These are phyloP conservation scores for Pyricularia sp. DNA, from an alignment of 2,329 filamentous ascomycete species.

Conservation along the genomic window DNA sequence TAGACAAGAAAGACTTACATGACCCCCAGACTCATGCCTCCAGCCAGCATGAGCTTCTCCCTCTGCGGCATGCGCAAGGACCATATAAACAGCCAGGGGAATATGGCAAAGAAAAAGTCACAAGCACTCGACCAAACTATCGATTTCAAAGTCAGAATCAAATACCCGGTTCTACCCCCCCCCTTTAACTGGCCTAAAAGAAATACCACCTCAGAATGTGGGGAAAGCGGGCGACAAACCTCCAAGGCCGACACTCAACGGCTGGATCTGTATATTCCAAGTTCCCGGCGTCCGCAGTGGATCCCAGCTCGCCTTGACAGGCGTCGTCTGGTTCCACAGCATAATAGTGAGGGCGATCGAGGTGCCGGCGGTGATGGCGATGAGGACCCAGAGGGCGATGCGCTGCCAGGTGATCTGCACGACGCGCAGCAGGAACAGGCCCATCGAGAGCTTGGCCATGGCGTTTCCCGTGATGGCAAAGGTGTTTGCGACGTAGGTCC, in stretches of 20 bases:
- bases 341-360: slow-evolving; percentile 19
- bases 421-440: slow-evolving; percentile 23
- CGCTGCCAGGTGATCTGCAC: slow-evolving; percentile 22
- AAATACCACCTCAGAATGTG: background rate
- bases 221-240: slow-evolving; percentile 10
- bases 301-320: slow-evolving; percentile 22
- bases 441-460: slow-evolving; percentile 25
- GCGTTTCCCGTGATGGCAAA: slow-evolving; percentile 22
- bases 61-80: slow-evolving; percentile 28
- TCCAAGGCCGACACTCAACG: slow-evolving; percentile 22
- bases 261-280: slow-evolving; percentile 23
- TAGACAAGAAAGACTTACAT: slow-evolving; percentile 4
- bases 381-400: slow-evolving; percentile 19
- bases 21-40: slow-evolving; percentile 21
- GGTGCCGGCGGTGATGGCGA: slow-evolving; percentile 17
- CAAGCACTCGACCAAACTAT: slow-evolving; percentile 23
- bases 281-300: slow-evolving; percentile 19
- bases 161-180: background rate
- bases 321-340: slow-evolving; percentile 25
- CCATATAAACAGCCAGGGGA: slow-evolving; percentile 32
- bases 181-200: too few relatives aligned
- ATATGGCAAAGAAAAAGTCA: slow-evolving; percentile 25
- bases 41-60: slow-evolving; percentile 29
- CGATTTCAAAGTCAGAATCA: slow-evolving; percentile 1
- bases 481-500: slow-evolving; percentile 24